Evolutionary conservation across 352 stramenopile genomes (phyloP).

Genomic region (Phytophthora lateralis): DNA sequence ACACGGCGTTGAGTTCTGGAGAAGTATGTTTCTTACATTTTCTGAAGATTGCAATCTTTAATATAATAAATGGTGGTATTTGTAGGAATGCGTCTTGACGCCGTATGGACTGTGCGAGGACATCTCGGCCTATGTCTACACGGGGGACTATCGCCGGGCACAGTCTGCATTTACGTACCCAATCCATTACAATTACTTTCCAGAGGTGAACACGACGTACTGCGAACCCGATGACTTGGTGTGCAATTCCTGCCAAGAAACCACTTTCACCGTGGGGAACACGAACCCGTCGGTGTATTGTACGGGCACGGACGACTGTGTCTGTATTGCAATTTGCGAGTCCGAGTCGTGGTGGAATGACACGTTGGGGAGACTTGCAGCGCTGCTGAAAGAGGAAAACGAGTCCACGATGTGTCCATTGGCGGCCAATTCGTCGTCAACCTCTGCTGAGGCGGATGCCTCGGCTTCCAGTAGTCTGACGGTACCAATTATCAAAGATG

Average conservation of each 20-base stretch:
- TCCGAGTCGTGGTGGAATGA: constrained; percentile 47
- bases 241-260: constrained; percentile 44
- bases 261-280: constrained; percentile 41
- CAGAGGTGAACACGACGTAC: constrained; percentile 56
- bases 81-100: constrained; percentile 54
- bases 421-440: constrained; percentile 39
- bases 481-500: constrained; percentile 32
- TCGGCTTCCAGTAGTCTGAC: constrained; percentile 21
- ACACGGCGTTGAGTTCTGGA: constrained; percentile 34
- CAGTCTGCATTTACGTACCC: constrained; percentile 41
- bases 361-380: constrained; percentile 41
- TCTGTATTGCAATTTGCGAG: constrained; percentile 66
- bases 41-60: background rate
- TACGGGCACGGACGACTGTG: constrained; percentile 39
- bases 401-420: constrained; percentile 36
- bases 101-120: constrained; percentile 49
- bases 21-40: constrained; percentile 34
- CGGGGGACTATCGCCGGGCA: constrained; percentile 53
- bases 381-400: constrained; percentile 21
- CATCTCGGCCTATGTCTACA: constrained; percentile 48
- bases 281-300: constrained; percentile 62
- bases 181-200: constrained; percentile 71
- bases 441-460: constrained; percentile 12
- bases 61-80: constrained; percentile 5
- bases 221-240: constrained; percentile 44